Base-by-base conservation (phyloP, 108 stramenopile species). In the Nitzschia inconspicua region DNA sequence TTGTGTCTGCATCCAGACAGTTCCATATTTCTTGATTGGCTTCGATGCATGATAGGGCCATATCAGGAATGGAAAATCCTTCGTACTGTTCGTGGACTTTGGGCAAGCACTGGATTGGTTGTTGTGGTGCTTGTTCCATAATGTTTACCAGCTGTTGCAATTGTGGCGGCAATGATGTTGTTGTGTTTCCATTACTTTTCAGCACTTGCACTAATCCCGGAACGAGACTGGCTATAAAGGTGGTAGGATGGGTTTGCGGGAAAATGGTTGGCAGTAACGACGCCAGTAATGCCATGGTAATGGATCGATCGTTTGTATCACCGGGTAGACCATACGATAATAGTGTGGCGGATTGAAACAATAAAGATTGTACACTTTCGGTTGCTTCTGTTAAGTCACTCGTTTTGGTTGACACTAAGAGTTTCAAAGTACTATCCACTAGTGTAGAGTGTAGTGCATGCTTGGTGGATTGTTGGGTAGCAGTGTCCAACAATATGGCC, bases 251-350 rank as follows among this genome's bases (percentile, higher is more conserved):
- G 8, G 68, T 66, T 44, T 80, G 61, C 16, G 85, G 85, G 55
- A 88, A 85, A 23, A 76, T 59, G 8, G 70, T 62, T 54, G 87
- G 82, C 28, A 85, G 54, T 26, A 88, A 49, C 23, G 79, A 68
- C 42, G 84, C 63, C 1, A 71, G 53, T 44, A 83, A 35, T 10
- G 66, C 80, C 18, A 85, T 61, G 1, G 87, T 75, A 49, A 81
- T 72, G 43, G 79, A 76, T 35, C 80, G 39, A 14, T 46, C 44
- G 19, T 29, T 23, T 31, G 26, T 27, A 36, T 57, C 24, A 14
- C 22, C 3, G 34, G 16, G 10, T 3, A 75, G 46, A 31, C 74
- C 74, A 50, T 68, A 75, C 24, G 62, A 63, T 3, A 64, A 3
- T n/a, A 55, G 27, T 31, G 14, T 26, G 3, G 55, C 56, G 14